A percentile compares a stretch with the other conserved stretches of the same genome.
phyloP scores from a whole-genome alignment of 129 eudicot genomes.

The Silybum marianum region DNA sequence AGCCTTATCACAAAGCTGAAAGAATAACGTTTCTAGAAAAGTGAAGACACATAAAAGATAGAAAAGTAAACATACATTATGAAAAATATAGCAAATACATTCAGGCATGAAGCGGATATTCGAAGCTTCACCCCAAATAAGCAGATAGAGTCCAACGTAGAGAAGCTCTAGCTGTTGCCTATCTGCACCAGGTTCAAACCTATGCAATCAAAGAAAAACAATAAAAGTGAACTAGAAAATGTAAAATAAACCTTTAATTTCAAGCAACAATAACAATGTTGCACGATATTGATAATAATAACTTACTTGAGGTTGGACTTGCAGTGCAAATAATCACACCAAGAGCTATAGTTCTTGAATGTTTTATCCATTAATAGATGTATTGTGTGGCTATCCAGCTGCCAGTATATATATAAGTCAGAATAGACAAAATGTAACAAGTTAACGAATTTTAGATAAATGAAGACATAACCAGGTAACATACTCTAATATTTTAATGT shows the following conservation, averaged over 20 bases:
- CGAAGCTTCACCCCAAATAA: slow-evolving; percentile 99
- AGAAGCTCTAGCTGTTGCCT: slow-evolving; percentile 84
- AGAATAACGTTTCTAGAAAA: not conserved
- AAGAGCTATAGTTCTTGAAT: slow-evolving; percentile 77
- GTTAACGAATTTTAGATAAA: not conserved
- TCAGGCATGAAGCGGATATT: slow-evolving; percentile 98
- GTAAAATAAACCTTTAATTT: not conserved
- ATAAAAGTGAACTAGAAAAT: not conserved
- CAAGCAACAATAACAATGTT: not conserved
- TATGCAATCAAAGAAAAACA: slow-evolving; percentile 22
- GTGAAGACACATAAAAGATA: not conserved
- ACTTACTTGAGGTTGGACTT: slow-evolving; percentile 68
- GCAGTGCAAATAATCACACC: slow-evolving; percentile 91
- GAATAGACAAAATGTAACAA: slow-evolving; percentile 4
- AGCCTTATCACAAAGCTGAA: slow-evolving; percentile 6
- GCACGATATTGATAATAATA: slow-evolving; percentile 13
- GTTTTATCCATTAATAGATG: slow-evolving; percentile 64
- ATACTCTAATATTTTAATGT: not conserved
- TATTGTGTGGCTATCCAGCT: slow-evolving; percentile 68
- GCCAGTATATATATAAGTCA: slow-evolving; percentile 28
- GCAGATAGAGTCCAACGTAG: slow-evolving; percentile 94
- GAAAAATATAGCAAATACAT: slow-evolving; percentile 97
- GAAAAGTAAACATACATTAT: slow-evolving; percentile 56
- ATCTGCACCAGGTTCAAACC: slow-evolving; percentile 59
- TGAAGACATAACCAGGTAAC: not conserved